phyloP scores from a whole-genome alignment of 2,329 filamentous ascomycete species.

The Ilyonectria destructans region DNA sequence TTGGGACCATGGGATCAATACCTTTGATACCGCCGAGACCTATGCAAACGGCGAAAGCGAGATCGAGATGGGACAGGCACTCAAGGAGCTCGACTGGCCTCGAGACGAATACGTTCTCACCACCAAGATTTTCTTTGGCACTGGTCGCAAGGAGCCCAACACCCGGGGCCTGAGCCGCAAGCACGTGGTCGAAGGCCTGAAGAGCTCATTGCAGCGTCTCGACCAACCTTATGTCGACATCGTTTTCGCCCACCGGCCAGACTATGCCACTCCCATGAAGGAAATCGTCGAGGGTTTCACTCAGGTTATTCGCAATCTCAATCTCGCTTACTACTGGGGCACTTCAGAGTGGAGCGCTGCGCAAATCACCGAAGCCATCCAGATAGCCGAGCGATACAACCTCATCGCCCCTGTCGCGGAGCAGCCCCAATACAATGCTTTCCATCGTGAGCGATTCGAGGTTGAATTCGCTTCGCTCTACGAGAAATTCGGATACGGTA shows the following conservation, averaged over 20 bases:
- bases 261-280: constrained; percentile 47
- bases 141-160: constrained; percentile 61
- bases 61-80: constrained; percentile 73
- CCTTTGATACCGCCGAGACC: constrained; percentile 73
- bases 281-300: constrained; percentile 50
- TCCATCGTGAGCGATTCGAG: constrained; percentile 75
- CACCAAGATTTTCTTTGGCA: constrained; percentile 55
- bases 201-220: constrained; percentile 45
- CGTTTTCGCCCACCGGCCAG: constrained; percentile 47
- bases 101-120: constrained; percentile 73
- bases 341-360: constrained; percentile 79
- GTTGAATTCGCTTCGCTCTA: constrained; percentile 74
- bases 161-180: constrained; percentile 77
- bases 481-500: constrained; percentile 69
- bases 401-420: constrained; percentile 77
- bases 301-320: constrained; percentile 47
- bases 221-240: constrained; percentile 48
- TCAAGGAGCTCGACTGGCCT: constrained; percentile 73
- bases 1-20: constrained; percentile 73
- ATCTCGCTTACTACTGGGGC: constrained; percentile 59
- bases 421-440: constrained; percentile 78
- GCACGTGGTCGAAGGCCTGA: constrained; percentile 72
- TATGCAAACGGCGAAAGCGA: constrained; percentile 76
- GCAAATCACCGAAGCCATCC: constrained; percentile 74
- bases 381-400: constrained; percentile 71